These are phyloP conservation scores for Pichia sp. DNA, from an alignment of 1,139 yeast species.

Conservation along the genomic window DNA sequence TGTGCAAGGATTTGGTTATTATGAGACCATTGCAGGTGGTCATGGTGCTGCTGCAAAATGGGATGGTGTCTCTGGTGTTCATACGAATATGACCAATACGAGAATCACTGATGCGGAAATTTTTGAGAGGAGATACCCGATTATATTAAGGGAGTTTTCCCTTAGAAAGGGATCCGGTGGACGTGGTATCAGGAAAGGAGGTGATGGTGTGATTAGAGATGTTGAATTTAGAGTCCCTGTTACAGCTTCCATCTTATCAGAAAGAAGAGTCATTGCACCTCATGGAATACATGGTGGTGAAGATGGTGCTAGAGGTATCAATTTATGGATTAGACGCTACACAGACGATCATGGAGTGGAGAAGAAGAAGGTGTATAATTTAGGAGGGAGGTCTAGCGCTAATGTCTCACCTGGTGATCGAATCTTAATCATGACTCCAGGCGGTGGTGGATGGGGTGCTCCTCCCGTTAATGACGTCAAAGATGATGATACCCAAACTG, in stretches of 20 bases:
- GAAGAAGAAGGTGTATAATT: conserved; percentile 17
- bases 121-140: conserved; percentile 34
- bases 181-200: conserved; percentile 28
- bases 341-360: conserved; percentile 14
- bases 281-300: conserved; percentile 33
- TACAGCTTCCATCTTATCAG: conserved; percentile 31
- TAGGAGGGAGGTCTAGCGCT: conserved; percentile 28
- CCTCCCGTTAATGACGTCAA: too few species aligned
- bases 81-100: conserved; percentile 40
- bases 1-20: conserved; percentile 38
- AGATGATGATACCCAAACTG: too few species aligned
- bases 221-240: conserved; percentile 30
- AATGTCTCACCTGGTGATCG: conserved; percentile 35
- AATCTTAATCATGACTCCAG: conserved; percentile 39
- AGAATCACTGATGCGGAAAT: conserved; percentile 34
- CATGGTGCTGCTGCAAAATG: conserved; percentile 36
- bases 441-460: conserved; percentile 47
- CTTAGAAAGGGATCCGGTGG: conserved; percentile 29
- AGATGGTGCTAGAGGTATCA: conserved; percentile 34
- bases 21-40: conserved; percentile 44
- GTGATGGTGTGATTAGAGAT: conserved; percentile 33
- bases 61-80: conserved; percentile 36
- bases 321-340: conserved; percentile 30
- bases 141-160: conserved; percentile 29
- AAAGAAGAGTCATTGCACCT: conserved; percentile 32